phyloP scores from a whole-genome alignment of 2,329 filamentous ascomycete genomes.

The Sporothrix globosa region DNA sequence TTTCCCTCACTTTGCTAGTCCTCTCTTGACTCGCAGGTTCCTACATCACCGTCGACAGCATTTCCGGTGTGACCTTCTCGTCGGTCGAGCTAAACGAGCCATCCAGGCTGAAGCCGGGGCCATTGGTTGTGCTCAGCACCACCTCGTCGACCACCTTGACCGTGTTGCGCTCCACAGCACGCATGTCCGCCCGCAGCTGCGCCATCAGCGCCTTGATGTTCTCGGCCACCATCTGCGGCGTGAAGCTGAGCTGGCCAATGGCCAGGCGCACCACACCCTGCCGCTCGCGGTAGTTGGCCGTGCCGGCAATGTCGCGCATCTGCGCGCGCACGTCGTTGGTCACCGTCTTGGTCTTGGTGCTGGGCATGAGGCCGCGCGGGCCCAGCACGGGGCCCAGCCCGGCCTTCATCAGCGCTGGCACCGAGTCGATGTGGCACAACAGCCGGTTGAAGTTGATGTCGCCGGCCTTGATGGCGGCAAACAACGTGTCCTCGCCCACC shows the following conservation, averaged over 20 bases:
- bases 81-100: constrained; percentile 71
- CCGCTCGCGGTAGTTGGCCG: constrained; percentile 83
- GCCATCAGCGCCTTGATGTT: constrained; percentile 81
- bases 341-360: constrained; percentile 82
- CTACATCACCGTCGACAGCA: constrained; percentile 61
- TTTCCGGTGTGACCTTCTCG: constrained; percentile 57
- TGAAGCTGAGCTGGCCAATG: constrained; percentile 88
- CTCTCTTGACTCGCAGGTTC: not conserved
- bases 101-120: constrained; percentile 83
- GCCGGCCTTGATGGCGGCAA: constrained; percentile 73
- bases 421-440: constrained; percentile 79
- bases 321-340: constrained; percentile 75
- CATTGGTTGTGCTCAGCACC: constrained; percentile 84
- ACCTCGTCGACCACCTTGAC: constrained; percentile 73
- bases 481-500: constrained; percentile 84
- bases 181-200: constrained; percentile 77
- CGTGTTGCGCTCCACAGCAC: constrained; percentile 57
- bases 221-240: constrained; percentile 79
- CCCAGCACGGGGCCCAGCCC: constrained; percentile 80
- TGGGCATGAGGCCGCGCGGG: constrained; percentile 91
- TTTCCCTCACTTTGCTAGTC: not conserved
- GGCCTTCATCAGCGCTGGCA: constrained; percentile 79
- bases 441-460: constrained; percentile 86
- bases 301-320: constrained; percentile 81
- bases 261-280: constrained; percentile 83